Conservation (phyloP, 2,329 filamentous ascomycete species). For the Penicillium sp. region DNA sequence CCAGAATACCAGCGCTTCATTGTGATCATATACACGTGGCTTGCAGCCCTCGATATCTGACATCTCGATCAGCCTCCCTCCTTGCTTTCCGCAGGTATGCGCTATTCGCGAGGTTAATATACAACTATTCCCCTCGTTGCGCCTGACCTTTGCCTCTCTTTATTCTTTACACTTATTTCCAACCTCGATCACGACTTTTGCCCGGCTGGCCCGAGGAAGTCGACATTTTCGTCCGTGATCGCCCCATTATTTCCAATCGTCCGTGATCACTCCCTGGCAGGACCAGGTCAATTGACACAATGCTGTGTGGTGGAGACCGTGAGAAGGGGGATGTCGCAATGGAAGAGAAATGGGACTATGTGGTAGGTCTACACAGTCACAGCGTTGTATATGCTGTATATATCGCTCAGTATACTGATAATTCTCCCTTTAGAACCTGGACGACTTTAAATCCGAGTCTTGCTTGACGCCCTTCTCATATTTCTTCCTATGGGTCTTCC, state of each 20-base stretch:
- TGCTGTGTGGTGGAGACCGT: constrained; percentile 65
- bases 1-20: constrained; percentile 13
- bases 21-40: constrained; percentile 6
- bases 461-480: constrained; percentile 79
- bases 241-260: constrained; percentile 8
- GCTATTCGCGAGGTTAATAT: constrained; percentile 20
- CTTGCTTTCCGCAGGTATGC: constrained; percentile 20
- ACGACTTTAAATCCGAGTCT: constrained; percentile 81
- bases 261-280: constrained; percentile 27
- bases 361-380: constrained; percentile 56
- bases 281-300: constrained; percentile 44
- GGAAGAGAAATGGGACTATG: constrained; percentile 94
- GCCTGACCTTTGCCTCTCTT: not conserved
- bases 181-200: constrained; percentile 27
- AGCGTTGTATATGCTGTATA: too few relatives aligned
- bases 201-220: constrained; percentile 41
- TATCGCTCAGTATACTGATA: not conserved
- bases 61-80: not conserved
- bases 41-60: constrained; percentile 1
- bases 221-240: constrained; percentile 7
- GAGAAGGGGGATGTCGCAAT: constrained; percentile 66
- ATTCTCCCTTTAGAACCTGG: constrained; percentile 47
- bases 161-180: not conserved
- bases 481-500: constrained; percentile 76
- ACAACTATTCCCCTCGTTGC: constrained; percentile 10